These are phyloP conservation scores for Raffaelea albimanens DNA, from an alignment of 2,329 filamentous ascomycete genomes.

Conservation along the genomic window DNA sequence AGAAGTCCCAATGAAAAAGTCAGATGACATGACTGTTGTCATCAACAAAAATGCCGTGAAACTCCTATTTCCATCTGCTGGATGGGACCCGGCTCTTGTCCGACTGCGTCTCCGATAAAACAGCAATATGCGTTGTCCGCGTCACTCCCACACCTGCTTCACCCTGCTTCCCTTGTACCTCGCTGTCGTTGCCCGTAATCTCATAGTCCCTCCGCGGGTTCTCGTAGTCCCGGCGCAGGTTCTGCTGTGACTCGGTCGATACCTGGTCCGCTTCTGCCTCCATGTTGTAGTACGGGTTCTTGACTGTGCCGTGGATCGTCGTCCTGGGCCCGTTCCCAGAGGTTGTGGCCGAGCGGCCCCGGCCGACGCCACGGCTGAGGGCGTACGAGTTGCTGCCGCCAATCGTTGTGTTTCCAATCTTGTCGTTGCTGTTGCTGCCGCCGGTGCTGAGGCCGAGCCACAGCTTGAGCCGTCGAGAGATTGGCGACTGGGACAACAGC, in stretches of 20 bases:
- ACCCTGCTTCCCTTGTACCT: not conserved
- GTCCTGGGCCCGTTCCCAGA: not conserved
- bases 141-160: not conserved
- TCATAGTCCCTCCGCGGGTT: too few species aligned
- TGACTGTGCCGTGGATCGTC: not conserved
- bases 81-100: not conserved
- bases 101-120: not conserved
- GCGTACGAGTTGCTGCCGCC: too few species aligned
- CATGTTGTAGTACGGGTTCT: not conserved
- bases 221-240: constrained; percentile 1
- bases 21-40: not conserved
- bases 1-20: not conserved
- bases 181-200: not conserved
- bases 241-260: not conserved
- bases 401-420: too few species aligned
- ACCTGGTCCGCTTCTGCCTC: not conserved
- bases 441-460: not conserved
- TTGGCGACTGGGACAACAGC: not conserved
- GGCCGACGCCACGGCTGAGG: not conserved
- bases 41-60: not conserved
- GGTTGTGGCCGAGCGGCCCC: not conserved
- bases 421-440: not conserved
- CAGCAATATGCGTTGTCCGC: not conserved
- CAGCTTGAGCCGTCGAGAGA: not conserved
- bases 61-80: not conserved